Base-by-base conservation (phyloP, 805 yeast species). In the Saturnispora besseyi region DNA sequence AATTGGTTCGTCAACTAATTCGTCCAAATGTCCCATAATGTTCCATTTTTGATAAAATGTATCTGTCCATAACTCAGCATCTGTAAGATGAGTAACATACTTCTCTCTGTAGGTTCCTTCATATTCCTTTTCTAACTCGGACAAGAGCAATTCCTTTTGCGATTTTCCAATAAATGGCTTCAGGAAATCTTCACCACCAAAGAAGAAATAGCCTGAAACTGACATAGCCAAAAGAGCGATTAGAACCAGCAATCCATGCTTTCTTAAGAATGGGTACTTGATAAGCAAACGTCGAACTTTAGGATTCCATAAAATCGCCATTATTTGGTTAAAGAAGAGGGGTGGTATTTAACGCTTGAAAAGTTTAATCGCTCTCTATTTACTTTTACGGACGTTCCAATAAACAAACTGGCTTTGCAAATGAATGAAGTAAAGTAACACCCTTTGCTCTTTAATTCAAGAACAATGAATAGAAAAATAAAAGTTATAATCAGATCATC, bases 51-150 rank as follows among this genome's bases (percentile, higher is more conserved):
- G 45, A 44, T 58, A 62, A 31, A 63, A 62, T 5, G 59, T 60
- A 13, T 60, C 60, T 9, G 63, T 53, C 45, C 61, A 56, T 4
- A 62, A 36, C 28, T 57, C 54, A n/a, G 50, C 48, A 42, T 52
- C 50, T 18, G 49, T 55, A 41, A 63, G 51, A 1, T 59, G 53
- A 22, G 51, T 54, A 3, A 64, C 40, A 44, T 56, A 63, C 50
- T 62, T 64, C 31, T 62, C 64, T 44, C 56, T 60, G 43, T 57
- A 64, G 1, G 68, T 63, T 5, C 67, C 68, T n/a, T 57, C 51
- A 50, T 56, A 64, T 32, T 55, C 61, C 18, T 55, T 59, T 37
- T 55, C 64, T 5, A 61, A 45, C 4, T 57, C 57, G 21, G 60
- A n/a, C 13, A 41, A 31, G 3, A 48, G 24, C 28, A 41, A 22